Conservation (phyloP, 805 yeast genomes). For the Helenozyma baotianmanensis region DNA sequence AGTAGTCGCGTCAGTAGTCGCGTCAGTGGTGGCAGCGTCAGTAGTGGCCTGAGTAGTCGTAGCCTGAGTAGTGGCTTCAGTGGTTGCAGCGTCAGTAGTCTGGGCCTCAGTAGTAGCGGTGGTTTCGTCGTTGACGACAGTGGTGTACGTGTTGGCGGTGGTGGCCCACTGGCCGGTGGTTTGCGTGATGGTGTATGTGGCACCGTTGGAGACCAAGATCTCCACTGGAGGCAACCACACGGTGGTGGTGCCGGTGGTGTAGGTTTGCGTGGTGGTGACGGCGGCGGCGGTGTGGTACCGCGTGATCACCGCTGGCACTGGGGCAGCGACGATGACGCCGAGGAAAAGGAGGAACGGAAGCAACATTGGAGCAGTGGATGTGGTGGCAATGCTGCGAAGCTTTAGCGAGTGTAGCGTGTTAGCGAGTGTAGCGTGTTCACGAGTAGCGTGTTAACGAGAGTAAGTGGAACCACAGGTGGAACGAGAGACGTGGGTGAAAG, state of each 20-base stretch:
- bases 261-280: constrained; percentile 40
- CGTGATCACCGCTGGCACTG: constrained; percentile 43
- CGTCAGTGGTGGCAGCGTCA: too few relatives aligned
- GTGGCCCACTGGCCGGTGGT: constrained; percentile 27
- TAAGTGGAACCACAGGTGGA: too few relatives aligned
- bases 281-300: constrained; percentile 54
- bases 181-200: constrained; percentile 45
- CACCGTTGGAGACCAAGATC: constrained; percentile 48
- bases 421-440: too few relatives aligned
- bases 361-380: too few relatives aligned
- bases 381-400: too few relatives aligned
- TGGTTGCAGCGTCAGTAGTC: constrained; percentile 1
- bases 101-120: constrained; percentile 3
- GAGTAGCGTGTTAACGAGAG: too few relatives aligned
- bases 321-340: constrained; percentile 26
- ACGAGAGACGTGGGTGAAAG: too few relatives aligned
- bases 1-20: not conserved
- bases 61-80: constrained; percentile 1
- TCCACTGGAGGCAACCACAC: constrained; percentile 50
- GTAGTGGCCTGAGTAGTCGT: not conserved
- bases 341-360: constrained; percentile 12
- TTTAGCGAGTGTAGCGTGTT: too few relatives aligned
- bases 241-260: constrained; percentile 46
- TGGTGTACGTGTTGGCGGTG: constrained; percentile 33
- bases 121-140: constrained; percentile 14